phyloP scores from a whole-genome alignment of 371 early-diverging fungal species.

The Quaeritorhiza haematococci region DNA sequence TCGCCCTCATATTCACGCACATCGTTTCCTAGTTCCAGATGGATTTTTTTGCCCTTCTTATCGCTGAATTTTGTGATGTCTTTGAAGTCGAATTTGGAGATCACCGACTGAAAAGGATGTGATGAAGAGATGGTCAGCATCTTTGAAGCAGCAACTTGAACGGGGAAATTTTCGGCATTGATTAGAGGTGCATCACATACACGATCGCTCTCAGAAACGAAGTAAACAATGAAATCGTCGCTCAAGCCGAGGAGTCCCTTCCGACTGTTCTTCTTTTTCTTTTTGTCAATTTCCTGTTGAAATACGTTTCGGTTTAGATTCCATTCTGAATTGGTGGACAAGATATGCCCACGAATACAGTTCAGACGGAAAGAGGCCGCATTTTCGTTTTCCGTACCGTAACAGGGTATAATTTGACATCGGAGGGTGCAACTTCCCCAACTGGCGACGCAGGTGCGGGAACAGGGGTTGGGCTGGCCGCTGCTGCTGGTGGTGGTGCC shows the following conservation, averaged over 20 bases:
- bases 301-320: neutral
- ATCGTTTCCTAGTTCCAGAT: constrained; percentile 24
- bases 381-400: no score
- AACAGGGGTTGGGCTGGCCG: no score
- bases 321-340: no score
- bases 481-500: no score
- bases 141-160: no score
- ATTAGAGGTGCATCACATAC: no score
- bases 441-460: no score
- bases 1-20: constrained; percentile 37
- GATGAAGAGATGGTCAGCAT: neutral
- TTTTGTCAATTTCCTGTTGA: constrained; percentile 34
- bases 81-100: constrained; percentile 20
- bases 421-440: constrained; percentile 25
- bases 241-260: constrained; percentile 32
- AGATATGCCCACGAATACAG: no score
- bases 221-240: constrained; percentile 32
- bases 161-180: no score
- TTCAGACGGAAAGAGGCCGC: no score
- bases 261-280: constrained; percentile 41
- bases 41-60: constrained; percentile 35
- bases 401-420: constrained; percentile 23
- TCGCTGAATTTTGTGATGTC: constrained; percentile 23
- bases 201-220: constrained; percentile 21
- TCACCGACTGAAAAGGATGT: neutral